Base-by-base conservation (phyloP, 2,329 filamentous ascomycete species). In the Colletotrichum shisoi region DNA sequence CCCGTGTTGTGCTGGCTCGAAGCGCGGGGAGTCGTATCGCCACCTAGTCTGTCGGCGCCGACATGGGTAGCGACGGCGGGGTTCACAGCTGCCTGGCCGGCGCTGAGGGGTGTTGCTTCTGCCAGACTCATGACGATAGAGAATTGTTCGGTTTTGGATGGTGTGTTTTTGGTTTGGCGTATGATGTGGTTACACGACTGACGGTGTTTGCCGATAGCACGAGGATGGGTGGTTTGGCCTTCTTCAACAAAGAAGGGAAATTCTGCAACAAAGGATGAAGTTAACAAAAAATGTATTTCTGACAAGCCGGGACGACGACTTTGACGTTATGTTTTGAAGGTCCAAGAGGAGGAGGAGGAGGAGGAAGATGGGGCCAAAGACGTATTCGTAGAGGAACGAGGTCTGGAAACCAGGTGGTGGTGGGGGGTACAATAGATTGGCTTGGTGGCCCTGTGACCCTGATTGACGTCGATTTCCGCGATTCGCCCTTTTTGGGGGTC, bases 1-100 rank as follows among this genome's bases (percentile, higher is more conserved):
- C 65, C 69, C n/a, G 52, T 15, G 7, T 77, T 75, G 68, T 63
- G 64, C 34, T 76, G 73, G 24, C 72, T 71, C 39, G 69, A 72
- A 42, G 73, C 69, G n/a, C 75, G 74, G 24, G 77, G 75, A 59
- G 76, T 78, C 62, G 77, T 75, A 69, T 78, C 76, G 63, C 72
- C 72, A 42, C 71, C 71, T 57, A 72, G 68, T 7, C 70, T 72
- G 52, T 75, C 72, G 56, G 71, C 70, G 46, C 73, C 73, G 45
- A 71, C 70, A 61, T 72, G 67, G 37, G 72, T 72, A 52, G 75
- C 72, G n/a, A 75, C 67, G 46, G 71, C 49, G 61, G 71, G 66
- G 56, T 66, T 69, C 61, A 72, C 69, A 12, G 69, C 69, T 59
- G 72, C 74, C 71, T 74, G 74, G 62, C 70, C 70, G 72, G 74